These are phyloP conservation scores for Neonectria faginata DNA, from an alignment of 2,329 filamentous ascomycete species.

Conservation along the genomic window DNA sequence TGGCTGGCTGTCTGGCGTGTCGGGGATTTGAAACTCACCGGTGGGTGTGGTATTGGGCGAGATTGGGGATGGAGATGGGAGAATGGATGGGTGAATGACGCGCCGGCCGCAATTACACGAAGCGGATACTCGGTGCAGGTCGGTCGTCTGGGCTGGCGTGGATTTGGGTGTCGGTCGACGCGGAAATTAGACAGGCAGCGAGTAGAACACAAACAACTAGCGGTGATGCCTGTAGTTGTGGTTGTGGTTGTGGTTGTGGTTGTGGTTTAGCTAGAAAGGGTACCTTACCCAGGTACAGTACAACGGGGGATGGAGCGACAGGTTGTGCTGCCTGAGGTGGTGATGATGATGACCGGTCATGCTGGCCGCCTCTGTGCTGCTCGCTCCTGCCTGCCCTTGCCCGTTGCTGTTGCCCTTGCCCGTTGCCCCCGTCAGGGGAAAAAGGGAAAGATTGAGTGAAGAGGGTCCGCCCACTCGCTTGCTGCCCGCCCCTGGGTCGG, in stretches of 20 bases:
- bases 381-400: slow-evolving; percentile 15
- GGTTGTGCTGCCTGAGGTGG: not conserved
- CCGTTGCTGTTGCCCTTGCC: slow-evolving; percentile 10
- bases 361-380: not conserved
- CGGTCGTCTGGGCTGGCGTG: not conserved
- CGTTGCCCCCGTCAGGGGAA: slow-evolving; percentile 44
- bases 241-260: not conserved
- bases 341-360: not conserved
- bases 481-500: slow-evolving; percentile 15
- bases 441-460: slow-evolving; percentile 32
- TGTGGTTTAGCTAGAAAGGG: not conserved
- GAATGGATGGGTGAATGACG: slow-evolving; percentile 9
- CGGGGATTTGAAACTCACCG: slow-evolving; percentile 12
- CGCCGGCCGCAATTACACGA: slow-evolving; percentile 12
- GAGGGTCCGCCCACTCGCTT: slow-evolving; percentile 27
- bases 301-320: not conserved
- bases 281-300: not conserved
- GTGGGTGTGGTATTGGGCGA: slow-evolving; percentile 1
- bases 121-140: slow-evolving; percentile 1
- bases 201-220: not conserved
- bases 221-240: not conserved
- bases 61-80: slow-evolving; percentile 3
- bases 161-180: not conserved
- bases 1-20: not conserved
- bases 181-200: not conserved